Evolutionary conservation across 164 flowering plant genomes (phyloP).

Genomic region (Cinnamomum micranthum): DNA sequence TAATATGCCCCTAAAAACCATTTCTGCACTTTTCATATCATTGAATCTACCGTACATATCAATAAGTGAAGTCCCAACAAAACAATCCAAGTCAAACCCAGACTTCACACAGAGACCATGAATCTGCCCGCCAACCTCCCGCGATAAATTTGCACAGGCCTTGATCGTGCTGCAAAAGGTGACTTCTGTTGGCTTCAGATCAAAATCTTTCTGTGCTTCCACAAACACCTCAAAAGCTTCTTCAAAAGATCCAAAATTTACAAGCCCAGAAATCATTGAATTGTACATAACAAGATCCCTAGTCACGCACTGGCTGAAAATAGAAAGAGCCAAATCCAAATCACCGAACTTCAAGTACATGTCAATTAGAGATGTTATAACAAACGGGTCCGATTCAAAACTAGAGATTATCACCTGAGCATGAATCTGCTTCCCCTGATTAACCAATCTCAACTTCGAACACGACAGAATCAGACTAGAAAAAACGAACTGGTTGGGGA

Average conservation of each 20-base stretch:
- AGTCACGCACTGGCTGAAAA: conserved; percentile 11
- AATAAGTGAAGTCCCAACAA: conserved; percentile 74
- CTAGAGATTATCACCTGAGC: conserved; percentile 24
- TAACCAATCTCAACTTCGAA: conserved; percentile 18
- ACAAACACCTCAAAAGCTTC: conserved; percentile 22
- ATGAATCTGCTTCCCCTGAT: conserved; percentile 29
- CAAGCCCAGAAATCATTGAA: conserved; percentile 24
- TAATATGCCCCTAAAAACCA: conserved; percentile 70
- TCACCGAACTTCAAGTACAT: conserved; percentile 26
- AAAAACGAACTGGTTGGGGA: conserved; percentile 42
- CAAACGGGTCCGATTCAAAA: conserved; percentile 22
- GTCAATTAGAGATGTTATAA: conserved; percentile 24
- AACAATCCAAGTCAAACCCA: conserved; percentile 62
- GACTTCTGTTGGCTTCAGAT: conserved; percentile 35
- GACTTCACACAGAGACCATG: conserved; percentile 55
- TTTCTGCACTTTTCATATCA: conserved; percentile 45
- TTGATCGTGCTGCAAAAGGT: conserved; percentile 61
- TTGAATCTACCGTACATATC: conserved; percentile 90
- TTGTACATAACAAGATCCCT: conserved; percentile 20
- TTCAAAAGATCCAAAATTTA: conserved; percentile 14
- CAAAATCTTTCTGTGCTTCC: conserved; percentile 13
- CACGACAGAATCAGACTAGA: conserved; percentile 25
- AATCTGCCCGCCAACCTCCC: conserved; percentile 42
- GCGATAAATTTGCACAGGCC: conserved; percentile 45
- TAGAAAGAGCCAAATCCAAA: conserved; percentile 14